Conservation (phyloP, 2,329 filamentous ascomycete genomes). For the Xylariaceae sp. region DNA sequence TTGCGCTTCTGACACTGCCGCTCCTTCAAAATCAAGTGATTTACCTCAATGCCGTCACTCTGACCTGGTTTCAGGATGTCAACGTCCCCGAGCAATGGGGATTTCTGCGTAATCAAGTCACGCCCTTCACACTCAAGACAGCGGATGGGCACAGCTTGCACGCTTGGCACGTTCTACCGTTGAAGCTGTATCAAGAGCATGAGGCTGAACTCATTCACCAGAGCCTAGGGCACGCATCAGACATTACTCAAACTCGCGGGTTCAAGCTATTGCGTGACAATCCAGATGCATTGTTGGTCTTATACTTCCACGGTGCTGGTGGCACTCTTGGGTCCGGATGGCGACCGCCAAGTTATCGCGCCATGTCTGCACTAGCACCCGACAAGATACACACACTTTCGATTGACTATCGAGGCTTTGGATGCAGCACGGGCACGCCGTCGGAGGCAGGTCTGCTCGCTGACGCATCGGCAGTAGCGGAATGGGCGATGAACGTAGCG, state of each 20-base stretch:
- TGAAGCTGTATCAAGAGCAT: slow-evolving; percentile 60
- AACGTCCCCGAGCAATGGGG: slow-evolving; percentile 65
- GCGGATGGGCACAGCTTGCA: slow-evolving; percentile 64
- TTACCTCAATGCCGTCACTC: slow-evolving; percentile 50
- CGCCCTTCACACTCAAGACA: slow-evolving; percentile 64
- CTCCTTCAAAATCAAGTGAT: slow-evolving; percentile 52
- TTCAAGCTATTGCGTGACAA: slow-evolving; percentile 44
- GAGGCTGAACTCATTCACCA: slow-evolving; percentile 40
- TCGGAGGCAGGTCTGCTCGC: slow-evolving; percentile 51
- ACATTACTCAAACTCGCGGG: slow-evolving; percentile 34
- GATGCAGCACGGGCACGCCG: slow-evolving; percentile 47
- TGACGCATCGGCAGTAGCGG: slow-evolving; percentile 49
- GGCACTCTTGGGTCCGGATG: slow-evolving; percentile 55
- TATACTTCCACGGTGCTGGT: slow-evolving; percentile 53
- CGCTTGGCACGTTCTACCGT: slow-evolving; percentile 73
- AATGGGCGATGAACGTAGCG: slow-evolving; percentile 51
- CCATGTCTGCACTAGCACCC: slow-evolving; percentile 47
- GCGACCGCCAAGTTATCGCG: slow-evolving; percentile 53
- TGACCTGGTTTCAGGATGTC: slow-evolving; percentile 59
- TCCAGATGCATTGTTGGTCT: slow-evolving; percentile 40
- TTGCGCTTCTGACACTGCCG: slow-evolving; percentile 31
- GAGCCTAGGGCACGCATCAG: slow-evolving; percentile 34
- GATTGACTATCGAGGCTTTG: slow-evolving; percentile 62
- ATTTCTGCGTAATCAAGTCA: slow-evolving; percentile 68
- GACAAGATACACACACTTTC: slow-evolving; percentile 53